Evolutionary conservation across 2,329 filamentous ascomycete species (phyloP).

Genomic region (Bretziella fagacearum): DNA sequence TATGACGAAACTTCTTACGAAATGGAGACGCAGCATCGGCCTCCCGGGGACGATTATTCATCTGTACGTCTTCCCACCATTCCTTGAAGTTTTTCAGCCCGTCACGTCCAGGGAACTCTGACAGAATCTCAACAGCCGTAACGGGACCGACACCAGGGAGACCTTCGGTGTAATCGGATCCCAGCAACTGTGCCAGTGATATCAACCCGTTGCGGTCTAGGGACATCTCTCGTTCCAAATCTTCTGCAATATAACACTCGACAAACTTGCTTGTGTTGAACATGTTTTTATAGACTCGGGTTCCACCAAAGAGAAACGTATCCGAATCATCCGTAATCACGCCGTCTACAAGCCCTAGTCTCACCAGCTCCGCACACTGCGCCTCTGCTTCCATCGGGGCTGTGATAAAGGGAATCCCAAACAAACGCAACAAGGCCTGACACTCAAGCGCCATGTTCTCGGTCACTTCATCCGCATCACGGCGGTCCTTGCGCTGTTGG

Average conservation of each 20-base stretch:
- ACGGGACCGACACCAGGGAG: slow-evolving; percentile 83
- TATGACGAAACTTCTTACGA: slow-evolving; percentile 68
- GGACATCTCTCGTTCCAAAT: slow-evolving; percentile 78
- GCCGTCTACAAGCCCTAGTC: slow-evolving; percentile 76
- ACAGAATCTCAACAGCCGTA: slow-evolving; percentile 82
- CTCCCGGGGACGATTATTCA: slow-evolving; percentile 44
- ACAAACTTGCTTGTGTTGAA: slow-evolving; percentile 98
- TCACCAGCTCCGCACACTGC: slow-evolving; percentile 84
- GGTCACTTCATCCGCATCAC: slow-evolving; percentile 92
- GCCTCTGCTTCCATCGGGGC: slow-evolving; percentile 98
- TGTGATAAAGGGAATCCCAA: slow-evolving; percentile 90
- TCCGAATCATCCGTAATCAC: slow-evolving; percentile 97
- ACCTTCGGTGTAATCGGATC: slow-evolving; percentile 89
- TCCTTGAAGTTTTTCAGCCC: slow-evolving; percentile 60
- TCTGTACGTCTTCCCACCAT: slow-evolving; percentile 76
- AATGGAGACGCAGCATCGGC: slow-evolving; percentile 46
- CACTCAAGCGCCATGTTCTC: slow-evolving; percentile 94
- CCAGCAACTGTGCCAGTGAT: slow-evolving; percentile 73
- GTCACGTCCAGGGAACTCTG: slow-evolving; percentile 54
- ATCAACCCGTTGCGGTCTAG: slow-evolving; percentile 79
- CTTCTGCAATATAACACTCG: slow-evolving; percentile 74
- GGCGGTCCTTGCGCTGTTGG: slow-evolving; percentile 92
- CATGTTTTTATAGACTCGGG: slow-evolving; percentile 97
- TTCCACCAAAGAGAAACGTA: slow-evolving; percentile 92
- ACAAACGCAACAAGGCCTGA: slow-evolving; percentile 73